phyloP scores from a whole-genome alignment of 495 filamentous ascomycete species.

The Xylaria grammica region DNA sequence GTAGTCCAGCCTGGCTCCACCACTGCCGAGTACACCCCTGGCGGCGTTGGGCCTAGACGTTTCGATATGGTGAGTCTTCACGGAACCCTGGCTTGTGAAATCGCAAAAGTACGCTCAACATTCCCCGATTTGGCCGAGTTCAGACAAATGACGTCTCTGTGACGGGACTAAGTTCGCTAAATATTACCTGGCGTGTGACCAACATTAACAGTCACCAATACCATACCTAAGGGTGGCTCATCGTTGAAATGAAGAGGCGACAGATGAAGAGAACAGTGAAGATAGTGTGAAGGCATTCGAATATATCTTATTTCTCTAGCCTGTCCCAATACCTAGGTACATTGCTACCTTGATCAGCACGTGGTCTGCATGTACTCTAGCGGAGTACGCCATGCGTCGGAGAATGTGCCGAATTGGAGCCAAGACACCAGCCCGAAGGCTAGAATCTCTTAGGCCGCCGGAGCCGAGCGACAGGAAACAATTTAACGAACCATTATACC shows the following conservation, averaged over 20 bases:
- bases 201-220: too few relatives aligned
- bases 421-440: background rate
- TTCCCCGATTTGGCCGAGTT: background rate
- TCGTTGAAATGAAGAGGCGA: too few relatives aligned
- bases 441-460: background rate
- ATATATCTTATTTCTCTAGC: too few relatives aligned
- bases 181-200: too few relatives aligned
- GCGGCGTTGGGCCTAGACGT: constrained; percentile 19
- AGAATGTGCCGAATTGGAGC: constrained; percentile 8
- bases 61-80: constrained; percentile 7
- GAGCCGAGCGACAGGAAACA: background rate
- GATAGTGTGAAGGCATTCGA: too few relatives aligned
- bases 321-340: too few relatives aligned
- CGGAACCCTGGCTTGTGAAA: background rate
- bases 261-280: too few relatives aligned
- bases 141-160: background rate
- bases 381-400: constrained; percentile 15
- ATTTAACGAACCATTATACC: background rate
- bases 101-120: background rate
- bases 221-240: too few relatives aligned
- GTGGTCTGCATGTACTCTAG: constrained; percentile 14
- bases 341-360: constrained; percentile 14
- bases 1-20: constrained; percentile 16
- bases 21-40: constrained; percentile 8
- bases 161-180: background rate